phyloP scores from a whole-genome alignment of 164 flowering plant genomes.

The Paratinospora sagittata region DNA sequence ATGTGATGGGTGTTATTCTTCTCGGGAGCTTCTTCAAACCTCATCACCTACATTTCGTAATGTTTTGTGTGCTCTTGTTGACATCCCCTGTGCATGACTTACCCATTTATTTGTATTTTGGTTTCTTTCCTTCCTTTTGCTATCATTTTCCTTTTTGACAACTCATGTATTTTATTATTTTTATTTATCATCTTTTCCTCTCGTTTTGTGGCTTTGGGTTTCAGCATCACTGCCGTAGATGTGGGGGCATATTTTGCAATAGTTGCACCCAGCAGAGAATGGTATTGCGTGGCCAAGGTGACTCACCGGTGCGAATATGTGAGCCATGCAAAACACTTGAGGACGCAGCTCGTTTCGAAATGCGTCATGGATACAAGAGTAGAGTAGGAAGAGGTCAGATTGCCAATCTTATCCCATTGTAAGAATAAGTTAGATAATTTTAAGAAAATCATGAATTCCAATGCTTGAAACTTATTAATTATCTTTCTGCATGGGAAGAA shows the following conservation, averaged over 20 bases:
- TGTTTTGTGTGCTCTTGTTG: neutral
- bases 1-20: neutral
- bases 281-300: slow-evolving; percentile 93
- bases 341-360: slow-evolving; percentile 91
- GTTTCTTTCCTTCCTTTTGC: neutral
- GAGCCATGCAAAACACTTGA: slow-evolving; percentile 90
- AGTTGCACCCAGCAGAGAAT: slow-evolving; percentile 83
- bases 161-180: neutral
- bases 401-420: neutral
- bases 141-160: neutral
- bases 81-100: neutral
- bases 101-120: neutral
- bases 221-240: slow-evolving; percentile 96
- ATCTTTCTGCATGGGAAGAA: neutral
- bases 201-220: slow-evolving; percentile 17
- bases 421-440: neutral
- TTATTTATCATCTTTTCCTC: neutral
- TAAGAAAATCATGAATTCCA: neutral
- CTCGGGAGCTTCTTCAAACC: neutral
- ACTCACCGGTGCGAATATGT: slow-evolving; percentile 89
- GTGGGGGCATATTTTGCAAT: slow-evolving; percentile 88
- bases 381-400: slow-evolving; percentile 55
- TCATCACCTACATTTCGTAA: neutral
- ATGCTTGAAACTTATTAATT: neutral
- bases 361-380: slow-evolving; percentile 64